Conservation (phyloP, 2,329 filamentous ascomycete species). For the Cordyceps fumosorosea region DNA sequence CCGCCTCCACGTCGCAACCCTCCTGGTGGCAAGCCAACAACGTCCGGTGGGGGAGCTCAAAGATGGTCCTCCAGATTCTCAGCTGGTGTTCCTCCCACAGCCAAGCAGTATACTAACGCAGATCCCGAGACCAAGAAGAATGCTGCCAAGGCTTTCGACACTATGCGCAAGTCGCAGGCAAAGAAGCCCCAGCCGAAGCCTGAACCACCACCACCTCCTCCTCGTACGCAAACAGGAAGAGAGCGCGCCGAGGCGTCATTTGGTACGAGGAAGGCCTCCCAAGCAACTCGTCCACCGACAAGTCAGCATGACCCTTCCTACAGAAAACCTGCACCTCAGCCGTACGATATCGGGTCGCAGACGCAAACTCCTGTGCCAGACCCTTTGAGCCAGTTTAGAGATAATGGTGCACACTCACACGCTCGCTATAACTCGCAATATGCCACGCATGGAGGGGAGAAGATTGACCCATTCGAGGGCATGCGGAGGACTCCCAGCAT, state of each 20-base stretch:
- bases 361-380: slow-evolving; percentile 32
- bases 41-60: slow-evolving; percentile 32
- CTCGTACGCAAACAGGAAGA: slow-evolving; percentile 44
- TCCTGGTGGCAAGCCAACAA: slow-evolving; percentile 18
- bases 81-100: slow-evolving; percentile 35
- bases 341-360: slow-evolving; percentile 13
- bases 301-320: slow-evolving; percentile 18
- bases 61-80: slow-evolving; percentile 39
- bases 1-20: slow-evolving; percentile 40
- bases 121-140: slow-evolving; percentile 34
- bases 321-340: slow-evolving; percentile 9
- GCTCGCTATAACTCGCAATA: slow-evolving; percentile 53
- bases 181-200: slow-evolving; percentile 24
- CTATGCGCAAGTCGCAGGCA: slow-evolving; percentile 34
- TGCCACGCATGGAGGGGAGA: slow-evolving; percentile 49
- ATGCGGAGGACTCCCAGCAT: slow-evolving; percentile 39
- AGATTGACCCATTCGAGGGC: slow-evolving; percentile 50
- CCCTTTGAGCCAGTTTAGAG: slow-evolving; percentile 41
- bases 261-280: slow-evolving; percentile 43
- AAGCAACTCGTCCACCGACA: slow-evolving; percentile 43
- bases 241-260: slow-evolving; percentile 51
- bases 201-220: slow-evolving; percentile 27
- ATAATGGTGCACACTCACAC: slow-evolving; percentile 35
- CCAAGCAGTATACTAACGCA: slow-evolving; percentile 30
- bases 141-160: slow-evolving; percentile 36